These are phyloP conservation scores for Pseudopithomyces maydicus DNA, from an alignment of 2,329 filamentous ascomycete genomes.

Conservation along the genomic window DNA sequence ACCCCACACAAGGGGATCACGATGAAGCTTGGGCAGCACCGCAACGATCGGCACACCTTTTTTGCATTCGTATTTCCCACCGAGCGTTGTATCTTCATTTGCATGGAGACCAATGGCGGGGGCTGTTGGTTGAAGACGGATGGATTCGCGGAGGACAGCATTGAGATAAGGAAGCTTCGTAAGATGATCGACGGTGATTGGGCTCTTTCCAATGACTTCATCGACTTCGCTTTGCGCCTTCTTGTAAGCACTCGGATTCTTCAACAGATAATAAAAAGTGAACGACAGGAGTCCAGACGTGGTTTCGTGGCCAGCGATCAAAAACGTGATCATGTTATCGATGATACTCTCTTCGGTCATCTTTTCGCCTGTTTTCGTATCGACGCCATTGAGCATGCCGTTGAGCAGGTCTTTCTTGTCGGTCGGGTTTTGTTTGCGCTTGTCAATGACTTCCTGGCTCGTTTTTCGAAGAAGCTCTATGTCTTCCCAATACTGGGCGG, in stretches of 20 bases:
- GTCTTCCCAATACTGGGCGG: conserved; percentile 58
- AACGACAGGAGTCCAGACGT: conserved; percentile 47
- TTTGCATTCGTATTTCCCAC: conserved; percentile 46
- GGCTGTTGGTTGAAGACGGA: conserved; percentile 60
- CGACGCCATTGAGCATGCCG: conserved; percentile 62
- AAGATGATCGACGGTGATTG: conserved; percentile 56
- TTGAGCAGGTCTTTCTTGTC: conserved; percentile 66
- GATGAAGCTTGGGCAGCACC: conserved; percentile 45
- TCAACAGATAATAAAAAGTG: conserved; percentile 57
- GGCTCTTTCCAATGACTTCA: conserved; percentile 53
- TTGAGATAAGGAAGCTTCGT: conserved; percentile 59
- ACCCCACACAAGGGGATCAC: conserved; percentile 50
- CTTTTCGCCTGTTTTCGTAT: conserved; percentile 64
- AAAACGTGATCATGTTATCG: conserved; percentile 72
- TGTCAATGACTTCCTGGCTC: conserved; percentile 61
- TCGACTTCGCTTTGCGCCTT: conserved; percentile 62
- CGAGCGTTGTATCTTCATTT: conserved; percentile 39
- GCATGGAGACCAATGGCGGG: conserved; percentile 53
- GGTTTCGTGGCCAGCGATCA: conserved; percentile 57
- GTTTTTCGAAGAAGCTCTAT: conserved; percentile 61
- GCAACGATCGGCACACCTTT: conserved; percentile 38
- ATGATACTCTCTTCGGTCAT: conserved; percentile 66
- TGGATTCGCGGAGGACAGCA: conserved; percentile 59
- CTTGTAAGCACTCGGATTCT: conserved; percentile 56
- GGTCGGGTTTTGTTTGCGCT: conserved; percentile 59